Conservation (phyloP, 495 filamentous ascomycete genomes). For the Cryomyces minteri region DNA sequence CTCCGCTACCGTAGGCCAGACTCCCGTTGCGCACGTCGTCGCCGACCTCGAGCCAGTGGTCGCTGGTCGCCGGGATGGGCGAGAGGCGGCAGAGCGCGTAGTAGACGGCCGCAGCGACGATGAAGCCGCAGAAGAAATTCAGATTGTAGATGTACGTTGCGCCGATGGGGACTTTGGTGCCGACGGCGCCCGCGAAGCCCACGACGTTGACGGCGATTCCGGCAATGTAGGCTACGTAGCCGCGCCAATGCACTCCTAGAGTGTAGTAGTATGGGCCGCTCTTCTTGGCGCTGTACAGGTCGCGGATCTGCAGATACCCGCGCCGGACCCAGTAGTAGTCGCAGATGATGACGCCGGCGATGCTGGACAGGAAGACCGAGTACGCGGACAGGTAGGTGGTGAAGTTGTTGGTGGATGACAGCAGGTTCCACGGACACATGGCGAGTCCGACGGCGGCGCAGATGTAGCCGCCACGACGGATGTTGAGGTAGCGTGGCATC, state of each 20-base stretch:
- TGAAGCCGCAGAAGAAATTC: constrained; percentile 76
- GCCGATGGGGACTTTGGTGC: constrained; percentile 49
- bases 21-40: constrained; percentile 25
- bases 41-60: constrained; percentile 67
- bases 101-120: constrained; percentile 51
- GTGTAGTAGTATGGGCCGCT: constrained; percentile 54
- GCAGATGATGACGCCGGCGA: constrained; percentile 74
- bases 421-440: constrained; percentile 81
- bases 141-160: constrained; percentile 79
- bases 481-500: constrained; percentile 71
- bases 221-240: constrained; percentile 63
- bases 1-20: background rate
- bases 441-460: constrained; percentile 68
- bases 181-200: constrained; percentile 73
- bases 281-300: constrained; percentile 57
- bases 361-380: constrained; percentile 86
- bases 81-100: constrained; percentile 42
- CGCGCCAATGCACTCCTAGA: constrained; percentile 64
- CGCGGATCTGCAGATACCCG: constrained; percentile 62
- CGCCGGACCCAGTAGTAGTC: constrained; percentile 84
- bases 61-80: constrained; percentile 56
- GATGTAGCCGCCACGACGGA: constrained; percentile 79
- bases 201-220: constrained; percentile 89
- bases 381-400: constrained; percentile 90
- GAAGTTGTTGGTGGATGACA: constrained; percentile 66